These are phyloP conservation scores for Ophiocordyceps unilateralis DNA, from an alignment of 2,329 filamentous ascomycete species.

Conservation along the genomic window DNA sequence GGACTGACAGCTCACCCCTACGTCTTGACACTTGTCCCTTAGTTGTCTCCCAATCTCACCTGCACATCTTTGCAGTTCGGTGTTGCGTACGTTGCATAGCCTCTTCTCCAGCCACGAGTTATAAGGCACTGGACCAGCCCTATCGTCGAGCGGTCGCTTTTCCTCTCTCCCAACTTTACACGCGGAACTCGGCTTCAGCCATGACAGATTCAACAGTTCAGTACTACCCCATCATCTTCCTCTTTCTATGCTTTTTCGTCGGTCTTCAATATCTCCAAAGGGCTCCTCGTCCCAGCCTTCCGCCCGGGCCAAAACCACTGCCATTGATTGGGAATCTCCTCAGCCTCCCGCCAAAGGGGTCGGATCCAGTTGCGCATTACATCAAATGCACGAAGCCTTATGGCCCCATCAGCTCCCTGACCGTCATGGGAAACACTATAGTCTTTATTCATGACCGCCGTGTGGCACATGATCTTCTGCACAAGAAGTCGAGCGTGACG, in stretches of 20 bases:
- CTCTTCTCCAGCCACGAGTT: too few species aligned
- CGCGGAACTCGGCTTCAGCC: not conserved
- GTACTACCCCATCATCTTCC: not conserved
- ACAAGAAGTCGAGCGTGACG: constrained; percentile 2
- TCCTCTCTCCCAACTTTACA: too few species aligned
- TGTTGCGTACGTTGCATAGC: too few species aligned
- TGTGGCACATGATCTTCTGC: constrained; percentile 19
- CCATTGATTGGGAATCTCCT: constrained; percentile 3
- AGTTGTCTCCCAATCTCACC: too few species aligned
- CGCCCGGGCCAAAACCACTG: constrained; percentile 3
- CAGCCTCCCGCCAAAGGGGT: constrained; percentile 1
- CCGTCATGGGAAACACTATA: constrained; percentile 20
- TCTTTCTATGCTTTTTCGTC: not conserved
- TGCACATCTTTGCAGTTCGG: too few species aligned
- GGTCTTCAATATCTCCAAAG: not conserved
- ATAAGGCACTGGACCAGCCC: too few species aligned
- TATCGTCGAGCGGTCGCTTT: too few species aligned
- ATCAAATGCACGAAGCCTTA: constrained; percentile 1
- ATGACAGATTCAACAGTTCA: not conserved
- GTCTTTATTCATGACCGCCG: constrained; percentile 21
- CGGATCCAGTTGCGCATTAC: constrained; percentile 2
- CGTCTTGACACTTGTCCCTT: too few species aligned
- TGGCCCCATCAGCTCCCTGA: constrained; percentile 27
- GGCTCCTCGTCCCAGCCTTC: not conserved
- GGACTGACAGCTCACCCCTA: too few species aligned